Base-by-base conservation (phyloP, 441 rosid genomes). In the Adansonia grandidieri region DNA sequence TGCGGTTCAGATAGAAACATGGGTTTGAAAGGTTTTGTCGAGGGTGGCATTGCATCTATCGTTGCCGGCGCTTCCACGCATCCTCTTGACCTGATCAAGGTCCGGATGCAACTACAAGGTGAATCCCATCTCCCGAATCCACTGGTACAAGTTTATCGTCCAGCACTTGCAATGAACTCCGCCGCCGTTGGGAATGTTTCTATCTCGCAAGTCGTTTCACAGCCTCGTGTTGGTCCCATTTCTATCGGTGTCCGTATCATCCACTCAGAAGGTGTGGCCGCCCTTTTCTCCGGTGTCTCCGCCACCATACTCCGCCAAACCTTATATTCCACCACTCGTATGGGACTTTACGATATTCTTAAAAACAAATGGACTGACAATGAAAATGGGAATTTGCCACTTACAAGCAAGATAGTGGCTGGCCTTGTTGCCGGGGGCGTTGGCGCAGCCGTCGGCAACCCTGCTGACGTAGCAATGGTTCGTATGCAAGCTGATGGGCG, bases 401-500 rank as follows among this genome's bases (percentile, higher is more conserved):
- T 89, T 13, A 48, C 78, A 2, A 77, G 80, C 44, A 92, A 89
- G 79, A 89, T 90, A n/a, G 72, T 80, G 8, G 93, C 90, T 8
- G 93, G 96, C 9, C 86, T 92, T 19, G 81, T 90, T 4, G 92
- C 93, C n/a, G 94, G 94, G 6, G 94, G 84, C 4, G 72, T 89
- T 6, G 94, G 96, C 7, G 90, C 94, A 1, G 88, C 80, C 15
- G 90, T 89, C 0, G 94, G 96, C 0, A 92, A 88, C 83, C 96
- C 96, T 0, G 93, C 93, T 0, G 94, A 92, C 78, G 88, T 89
- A 47, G 90, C 93, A 1, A 89, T 90, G 93, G 92, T 90, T 9
- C 77, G 93, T 13, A 91, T 91, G 96, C 94, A 90, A 76, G 94
- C 94, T 0, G 94, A 90, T n/a, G 94, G 91, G 8, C 85, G 88